phyloP scores from a whole-genome alignment of 345 rosid genomes.

The Laguncularia racemosa region DNA sequence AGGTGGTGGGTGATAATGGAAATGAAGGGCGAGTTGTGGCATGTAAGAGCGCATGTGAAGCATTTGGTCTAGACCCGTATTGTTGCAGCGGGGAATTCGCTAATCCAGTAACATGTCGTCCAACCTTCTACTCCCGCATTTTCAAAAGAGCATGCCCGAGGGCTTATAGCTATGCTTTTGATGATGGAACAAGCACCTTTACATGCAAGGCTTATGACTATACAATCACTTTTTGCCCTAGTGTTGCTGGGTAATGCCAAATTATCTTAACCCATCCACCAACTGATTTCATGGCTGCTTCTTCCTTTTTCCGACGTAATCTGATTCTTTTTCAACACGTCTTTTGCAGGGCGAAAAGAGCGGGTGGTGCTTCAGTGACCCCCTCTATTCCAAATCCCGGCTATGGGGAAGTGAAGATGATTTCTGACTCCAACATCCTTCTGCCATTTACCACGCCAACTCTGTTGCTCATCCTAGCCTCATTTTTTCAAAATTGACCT shows the following conservation, averaged over 20 bases:
- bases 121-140: constrained; percentile 63
- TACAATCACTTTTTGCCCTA: constrained; percentile 71
- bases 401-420: constrained; percentile 19
- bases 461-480: constrained; percentile 22
- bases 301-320: neutral
- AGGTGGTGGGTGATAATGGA: constrained; percentile 52
- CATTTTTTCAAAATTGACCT: constrained; percentile 7
- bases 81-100: constrained; percentile 94
- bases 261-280: neutral
- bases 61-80: constrained; percentile 77
- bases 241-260: constrained; percentile 20
- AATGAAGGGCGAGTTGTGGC: constrained; percentile 46
- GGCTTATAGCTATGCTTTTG: constrained; percentile 84
- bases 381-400: constrained; percentile 20
- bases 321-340: neutral
- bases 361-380: constrained; percentile 18
- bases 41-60: constrained; percentile 83
- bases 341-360: constrained; percentile 22
- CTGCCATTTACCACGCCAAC: constrained; percentile 23
- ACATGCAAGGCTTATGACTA: constrained; percentile 84
- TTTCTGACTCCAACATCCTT: constrained; percentile 40
- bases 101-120: constrained; percentile 64
- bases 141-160: constrained; percentile 85
- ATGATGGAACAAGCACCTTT: constrained; percentile 73
- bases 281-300: neutral